Evolutionary conservation across 805 yeast genomes (phyloP).

Genomic region (Dipodascus albidus): DNA sequence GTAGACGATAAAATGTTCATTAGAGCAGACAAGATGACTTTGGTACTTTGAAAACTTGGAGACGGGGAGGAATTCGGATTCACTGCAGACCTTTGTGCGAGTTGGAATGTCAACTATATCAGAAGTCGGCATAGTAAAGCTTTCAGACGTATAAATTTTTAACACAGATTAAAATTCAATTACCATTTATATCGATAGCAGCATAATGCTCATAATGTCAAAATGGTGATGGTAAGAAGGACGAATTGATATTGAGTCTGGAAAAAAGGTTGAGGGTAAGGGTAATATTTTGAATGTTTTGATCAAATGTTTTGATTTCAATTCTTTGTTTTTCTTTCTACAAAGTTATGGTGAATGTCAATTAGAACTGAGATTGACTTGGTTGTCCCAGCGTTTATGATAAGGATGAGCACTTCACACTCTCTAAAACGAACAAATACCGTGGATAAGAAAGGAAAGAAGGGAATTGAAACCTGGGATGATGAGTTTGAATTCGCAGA

Average conservation of each 20-base stretch:
- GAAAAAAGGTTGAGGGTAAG: neutral
- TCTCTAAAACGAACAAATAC: neutral
- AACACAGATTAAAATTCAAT: neutral
- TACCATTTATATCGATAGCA: neutral
- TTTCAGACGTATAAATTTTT: too few relatives aligned
- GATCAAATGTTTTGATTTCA: neutral
- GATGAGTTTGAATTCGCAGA: neutral
- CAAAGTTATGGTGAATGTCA: too few relatives aligned
- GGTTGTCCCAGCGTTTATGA: too few relatives aligned
- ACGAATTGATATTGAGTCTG: too few relatives aligned
- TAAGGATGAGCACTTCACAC: neutral
- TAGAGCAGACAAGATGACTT: constrained; percentile 10
- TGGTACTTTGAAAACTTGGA: constrained; percentile 11
- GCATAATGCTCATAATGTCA: neutral
- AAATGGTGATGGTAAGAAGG: too few relatives aligned
- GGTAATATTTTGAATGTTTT: neutral
- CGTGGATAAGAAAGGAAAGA: neutral
- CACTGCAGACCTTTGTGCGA: neutral
- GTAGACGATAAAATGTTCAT: constrained; percentile 12
- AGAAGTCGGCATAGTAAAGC: neutral
- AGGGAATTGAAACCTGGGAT: neutral
- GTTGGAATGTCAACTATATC: neutral
- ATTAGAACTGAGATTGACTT: too few relatives aligned
- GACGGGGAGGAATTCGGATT: constrained; percentile 10
- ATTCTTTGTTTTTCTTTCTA: neutral